Conservation (phyloP, 768 basidiomycete species). For the Artomyces pyxidatus region DNA sequence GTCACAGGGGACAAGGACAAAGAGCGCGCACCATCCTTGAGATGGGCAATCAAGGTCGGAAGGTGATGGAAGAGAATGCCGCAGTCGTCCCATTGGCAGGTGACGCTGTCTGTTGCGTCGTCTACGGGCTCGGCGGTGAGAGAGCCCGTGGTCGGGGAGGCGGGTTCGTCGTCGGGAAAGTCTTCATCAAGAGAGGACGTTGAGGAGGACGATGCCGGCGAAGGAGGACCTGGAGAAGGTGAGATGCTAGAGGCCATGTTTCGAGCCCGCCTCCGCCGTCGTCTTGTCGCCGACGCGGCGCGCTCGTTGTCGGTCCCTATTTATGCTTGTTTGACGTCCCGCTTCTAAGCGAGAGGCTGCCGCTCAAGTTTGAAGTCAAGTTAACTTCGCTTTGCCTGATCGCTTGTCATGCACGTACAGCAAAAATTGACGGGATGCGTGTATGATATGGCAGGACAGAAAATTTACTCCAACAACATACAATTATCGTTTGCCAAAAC, state of each 20-base stretch:
- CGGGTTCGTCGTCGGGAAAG: neutral
- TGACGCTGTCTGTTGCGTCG: conserved; percentile 64
- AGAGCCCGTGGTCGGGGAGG: neutral
- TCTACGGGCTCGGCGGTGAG: conserved; percentile 10
- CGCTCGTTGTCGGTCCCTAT: too few relatives aligned
- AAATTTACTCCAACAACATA: too few relatives aligned
- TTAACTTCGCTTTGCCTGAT: too few relatives aligned
- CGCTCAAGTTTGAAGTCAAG: too few relatives aligned
- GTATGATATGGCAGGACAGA: too few relatives aligned
- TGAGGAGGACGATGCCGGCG: neutral
- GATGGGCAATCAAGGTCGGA: conserved; percentile 71
- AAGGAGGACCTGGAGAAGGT: neutral
- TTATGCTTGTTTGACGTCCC: too few relatives aligned
- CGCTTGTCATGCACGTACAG: too few relatives aligned
- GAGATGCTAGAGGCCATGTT: conserved; percentile 1
- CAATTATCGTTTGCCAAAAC: too few relatives aligned
- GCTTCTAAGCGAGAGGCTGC: too few relatives aligned
- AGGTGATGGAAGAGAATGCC: conserved; percentile 64
- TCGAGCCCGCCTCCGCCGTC: too few relatives aligned
- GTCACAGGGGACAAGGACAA: neutral
- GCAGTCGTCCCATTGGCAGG: conserved; percentile 83
- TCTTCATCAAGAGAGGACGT: neutral
- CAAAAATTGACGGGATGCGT: too few relatives aligned
- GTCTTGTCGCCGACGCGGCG: too few relatives aligned
- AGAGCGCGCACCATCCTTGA: conserved; percentile 60